phyloP scores from a whole-genome alignment of 2,329 filamentous ascomycete species.

The Diplodia sapinea region DNA sequence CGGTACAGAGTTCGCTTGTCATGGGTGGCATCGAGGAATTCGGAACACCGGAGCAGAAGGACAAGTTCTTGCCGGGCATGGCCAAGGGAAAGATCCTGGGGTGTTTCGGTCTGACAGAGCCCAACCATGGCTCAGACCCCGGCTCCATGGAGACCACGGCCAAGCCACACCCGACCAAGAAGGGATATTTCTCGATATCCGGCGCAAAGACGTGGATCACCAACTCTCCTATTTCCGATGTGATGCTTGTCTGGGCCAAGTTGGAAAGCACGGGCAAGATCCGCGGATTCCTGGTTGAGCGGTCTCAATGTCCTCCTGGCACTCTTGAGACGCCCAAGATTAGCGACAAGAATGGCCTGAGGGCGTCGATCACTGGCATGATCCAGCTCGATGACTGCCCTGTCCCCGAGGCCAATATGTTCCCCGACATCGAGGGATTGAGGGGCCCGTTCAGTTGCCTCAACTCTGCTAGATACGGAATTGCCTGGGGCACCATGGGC shows the following conservation, averaged over 20 bases:
- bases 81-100: conserved; percentile 83
- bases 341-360: conserved; percentile 92
- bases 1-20: conserved; percentile 87
- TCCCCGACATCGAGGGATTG: conserved; percentile 85
- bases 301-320: conserved; percentile 81
- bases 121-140: conserved; percentile 90
- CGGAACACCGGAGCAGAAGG: conserved; percentile 84
- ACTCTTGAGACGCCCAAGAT: conserved; percentile 90
- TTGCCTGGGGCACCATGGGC: conserved; percentile 91
- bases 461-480: conserved; percentile 91
- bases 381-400: conserved; percentile 93
- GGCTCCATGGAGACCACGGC: conserved; percentile 89
- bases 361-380: conserved; percentile 96
- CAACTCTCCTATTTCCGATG: conserved; percentile 86
- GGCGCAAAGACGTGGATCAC: conserved; percentile 96
- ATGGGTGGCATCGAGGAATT: conserved; percentile 94
- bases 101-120: conserved; percentile 89
- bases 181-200: conserved; percentile 78
- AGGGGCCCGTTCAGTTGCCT: conserved; percentile 90
- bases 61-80: conserved; percentile 79
- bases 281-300: conserved; percentile 87
- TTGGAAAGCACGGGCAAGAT: conserved; percentile 91
- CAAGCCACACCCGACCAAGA: conserved; percentile 82
- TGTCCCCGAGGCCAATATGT: conserved; percentile 90
- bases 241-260: conserved; percentile 91